Conservation (phyloP, 352 stramenopile genomes). For the Elongisporangium senticosum region DNA sequence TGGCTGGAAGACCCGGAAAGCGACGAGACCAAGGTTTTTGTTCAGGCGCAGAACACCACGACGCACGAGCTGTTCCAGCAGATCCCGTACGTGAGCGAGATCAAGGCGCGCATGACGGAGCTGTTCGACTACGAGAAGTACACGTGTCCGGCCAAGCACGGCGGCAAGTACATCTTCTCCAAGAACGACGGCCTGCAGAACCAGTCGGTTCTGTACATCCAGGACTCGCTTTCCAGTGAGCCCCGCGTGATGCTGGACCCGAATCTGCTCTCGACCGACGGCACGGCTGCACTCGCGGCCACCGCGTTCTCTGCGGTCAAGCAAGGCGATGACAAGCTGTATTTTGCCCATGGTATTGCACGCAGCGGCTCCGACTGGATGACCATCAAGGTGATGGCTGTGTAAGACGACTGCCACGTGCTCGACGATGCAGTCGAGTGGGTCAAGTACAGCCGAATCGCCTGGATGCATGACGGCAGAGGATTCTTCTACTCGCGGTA, state of each 20-base stretch:
- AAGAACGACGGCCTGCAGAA: conserved; percentile 89
- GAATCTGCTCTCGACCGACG: conserved; percentile 68
- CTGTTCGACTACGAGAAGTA: conserved; percentile 89
- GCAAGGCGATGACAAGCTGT: conserved; percentile 56
- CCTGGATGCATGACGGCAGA: conserved; percentile 78
- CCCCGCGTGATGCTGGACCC: conserved; percentile 78
- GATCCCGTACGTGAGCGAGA: conserved; percentile 64
- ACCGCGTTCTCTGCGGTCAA: conserved; percentile 73
- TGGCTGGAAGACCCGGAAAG: conserved; percentile 78
- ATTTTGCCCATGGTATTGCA: conserved; percentile 80
- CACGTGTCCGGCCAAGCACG: conserved; percentile 67
- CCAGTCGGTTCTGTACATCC: conserved; percentile 85
- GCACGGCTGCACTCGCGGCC: conserved; percentile 63
- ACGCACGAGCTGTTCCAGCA: conserved; percentile 61
- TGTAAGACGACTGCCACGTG: conserved; percentile 60
- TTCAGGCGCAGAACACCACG: conserved; percentile 66
- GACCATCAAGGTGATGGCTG: conserved; percentile 80
- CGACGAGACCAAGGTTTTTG: conserved; percentile 75
- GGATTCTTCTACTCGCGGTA: conserved; percentile 87
- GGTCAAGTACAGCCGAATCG: conserved; percentile 85
- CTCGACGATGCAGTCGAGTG: conserved; percentile 79
- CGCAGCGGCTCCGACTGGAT: conserved; percentile 83
- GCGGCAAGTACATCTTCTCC: conserved; percentile 76
- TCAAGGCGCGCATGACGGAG: conserved; percentile 70
- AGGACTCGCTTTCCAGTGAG: conserved; percentile 56